Conservation (phyloP, 768 basidiomycete genomes). For the Amanita jacksonii region DNA sequence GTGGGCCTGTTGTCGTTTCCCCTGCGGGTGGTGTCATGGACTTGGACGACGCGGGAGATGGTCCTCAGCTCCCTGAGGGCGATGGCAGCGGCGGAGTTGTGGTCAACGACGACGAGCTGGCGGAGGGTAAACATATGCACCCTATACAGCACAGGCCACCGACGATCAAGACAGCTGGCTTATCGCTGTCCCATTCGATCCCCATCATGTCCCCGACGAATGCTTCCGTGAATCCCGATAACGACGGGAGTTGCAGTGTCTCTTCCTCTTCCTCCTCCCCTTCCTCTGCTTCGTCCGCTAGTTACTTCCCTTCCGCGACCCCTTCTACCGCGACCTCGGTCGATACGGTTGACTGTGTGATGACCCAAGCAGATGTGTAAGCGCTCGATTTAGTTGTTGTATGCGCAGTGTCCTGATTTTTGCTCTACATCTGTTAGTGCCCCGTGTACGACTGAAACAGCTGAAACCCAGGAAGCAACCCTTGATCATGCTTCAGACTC, state of each 20-base stretch:
- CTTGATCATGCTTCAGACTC: conserved; percentile 12
- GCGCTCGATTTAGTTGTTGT: background rate
- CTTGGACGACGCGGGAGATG: conserved; percentile 13
- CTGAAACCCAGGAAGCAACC: conserved; percentile 8
- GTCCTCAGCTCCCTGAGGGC: too few relatives aligned
- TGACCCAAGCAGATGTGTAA: background rate
- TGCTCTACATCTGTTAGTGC: background rate
- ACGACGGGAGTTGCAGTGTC: too few relatives aligned
- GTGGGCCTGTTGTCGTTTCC: conserved; percentile 2
- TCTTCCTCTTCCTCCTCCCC: background rate
- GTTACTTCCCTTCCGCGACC: conserved; percentile 1
- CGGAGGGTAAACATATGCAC: conserved; percentile 44
- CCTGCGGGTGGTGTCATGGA: conserved; percentile 11
- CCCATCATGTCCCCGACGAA: background rate
- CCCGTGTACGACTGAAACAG: background rate
- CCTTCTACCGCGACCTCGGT: conserved; percentile 3
- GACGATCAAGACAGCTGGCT: conserved; percentile 6
- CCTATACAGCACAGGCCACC: conserved; percentile 30
- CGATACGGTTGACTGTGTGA: background rate
- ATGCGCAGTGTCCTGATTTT: background rate
- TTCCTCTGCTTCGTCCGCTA: background rate
- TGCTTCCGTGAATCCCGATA: background rate
- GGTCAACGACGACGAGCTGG: conserved; percentile 20
- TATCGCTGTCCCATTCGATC: background rate
- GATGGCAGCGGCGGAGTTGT: too few relatives aligned